Conservation (phyloP, 1,139 yeast genomes). For the Diutina scorzettiae region DNA sequence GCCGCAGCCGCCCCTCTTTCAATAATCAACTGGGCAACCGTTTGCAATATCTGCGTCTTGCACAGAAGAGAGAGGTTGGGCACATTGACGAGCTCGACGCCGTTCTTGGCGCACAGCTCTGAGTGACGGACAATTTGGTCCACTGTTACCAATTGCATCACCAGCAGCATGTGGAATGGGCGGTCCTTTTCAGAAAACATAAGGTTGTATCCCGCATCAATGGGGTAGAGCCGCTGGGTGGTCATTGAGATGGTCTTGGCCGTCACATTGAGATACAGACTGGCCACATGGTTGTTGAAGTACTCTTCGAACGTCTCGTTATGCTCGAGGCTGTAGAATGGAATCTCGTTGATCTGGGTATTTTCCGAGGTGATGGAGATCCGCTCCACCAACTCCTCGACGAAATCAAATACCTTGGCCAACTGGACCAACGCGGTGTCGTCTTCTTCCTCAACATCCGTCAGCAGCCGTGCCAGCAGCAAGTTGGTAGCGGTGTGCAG, state of each 20-base stretch:
- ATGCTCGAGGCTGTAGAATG: constrained; percentile 21
- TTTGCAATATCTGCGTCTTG: constrained; percentile 21
- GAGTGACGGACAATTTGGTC: constrained; percentile 5
- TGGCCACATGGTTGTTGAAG: constrained; percentile 15
- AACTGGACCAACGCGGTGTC: constrained; percentile 3
- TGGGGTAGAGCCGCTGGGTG: constrained; percentile 19
- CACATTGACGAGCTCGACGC: constrained; percentile 33
- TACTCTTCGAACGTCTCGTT: constrained; percentile 18
- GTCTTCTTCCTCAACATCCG: background rate
- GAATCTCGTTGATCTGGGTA: constrained; percentile 21
- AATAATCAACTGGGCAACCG: background rate
- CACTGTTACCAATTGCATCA: constrained; percentile 28
- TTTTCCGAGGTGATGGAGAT: constrained; percentile 23
- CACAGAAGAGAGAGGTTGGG: constrained; percentile 43
- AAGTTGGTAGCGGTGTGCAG: background rate
- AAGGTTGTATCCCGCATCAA: constrained; percentile 50
- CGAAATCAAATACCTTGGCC: constrained; percentile 11
- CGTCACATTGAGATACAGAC: constrained; percentile 17
- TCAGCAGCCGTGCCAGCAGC: constrained; percentile 9
- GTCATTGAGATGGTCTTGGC: constrained; percentile 24
- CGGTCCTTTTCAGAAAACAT: constrained; percentile 34
- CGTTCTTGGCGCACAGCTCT: constrained; percentile 7
- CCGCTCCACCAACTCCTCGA: constrained; percentile 12
- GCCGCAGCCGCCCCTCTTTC: background rate
- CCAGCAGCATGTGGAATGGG: constrained; percentile 40